Conservation (phyloP, 108 stramenopile genomes). For the Chaetoceros muelleri region DNA sequence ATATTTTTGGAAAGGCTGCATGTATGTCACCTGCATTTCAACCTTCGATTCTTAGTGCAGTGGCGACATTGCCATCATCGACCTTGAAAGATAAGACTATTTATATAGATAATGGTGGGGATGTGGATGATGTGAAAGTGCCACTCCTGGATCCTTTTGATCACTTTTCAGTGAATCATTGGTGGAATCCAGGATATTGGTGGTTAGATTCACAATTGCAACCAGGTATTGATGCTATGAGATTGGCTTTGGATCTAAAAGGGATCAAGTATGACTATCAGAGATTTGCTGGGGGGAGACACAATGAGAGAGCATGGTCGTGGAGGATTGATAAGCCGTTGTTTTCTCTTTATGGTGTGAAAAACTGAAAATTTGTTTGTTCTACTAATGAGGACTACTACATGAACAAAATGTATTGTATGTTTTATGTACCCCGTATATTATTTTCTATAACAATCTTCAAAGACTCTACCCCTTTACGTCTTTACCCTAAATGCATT, state of each 20-base stretch:
- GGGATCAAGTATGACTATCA: conserved; percentile 26
- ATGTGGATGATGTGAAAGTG: conserved; percentile 37
- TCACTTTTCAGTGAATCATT: conserved; percentile 48
- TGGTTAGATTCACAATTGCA: conserved; percentile 60
- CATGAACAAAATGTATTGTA: too few relatives aligned
- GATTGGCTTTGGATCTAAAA: conserved; percentile 22
- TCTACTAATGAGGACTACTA: too few relatives aligned
- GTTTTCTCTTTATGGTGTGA: neutral
- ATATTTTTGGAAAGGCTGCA: conserved; percentile 52
- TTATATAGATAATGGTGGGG: conserved; percentile 65
- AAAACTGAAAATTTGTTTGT: neutral
- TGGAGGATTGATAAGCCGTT: conserved; percentile 45
- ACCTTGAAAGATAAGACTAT: conserved; percentile 30
- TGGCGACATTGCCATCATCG: neutral
- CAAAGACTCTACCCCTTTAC: too few relatives aligned
- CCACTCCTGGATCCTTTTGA: conserved; percentile 46
- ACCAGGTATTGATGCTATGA: conserved; percentile 39
- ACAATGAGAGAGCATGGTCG: conserved; percentile 67
- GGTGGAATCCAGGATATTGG: conserved; percentile 69
- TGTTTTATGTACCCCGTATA: too few relatives aligned
- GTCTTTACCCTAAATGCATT: too few relatives aligned
- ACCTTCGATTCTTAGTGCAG: conserved; percentile 21
- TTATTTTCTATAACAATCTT: too few relatives aligned
- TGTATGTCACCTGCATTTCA: conserved; percentile 58
- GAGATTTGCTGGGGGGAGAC: conserved; percentile 48